Evolutionary conservation across 495 filamentous ascomycete genomes (phyloP), one percentile per base, ranked within the genome.

Genomic region (Astrothelium subdiscretum): DNA sequence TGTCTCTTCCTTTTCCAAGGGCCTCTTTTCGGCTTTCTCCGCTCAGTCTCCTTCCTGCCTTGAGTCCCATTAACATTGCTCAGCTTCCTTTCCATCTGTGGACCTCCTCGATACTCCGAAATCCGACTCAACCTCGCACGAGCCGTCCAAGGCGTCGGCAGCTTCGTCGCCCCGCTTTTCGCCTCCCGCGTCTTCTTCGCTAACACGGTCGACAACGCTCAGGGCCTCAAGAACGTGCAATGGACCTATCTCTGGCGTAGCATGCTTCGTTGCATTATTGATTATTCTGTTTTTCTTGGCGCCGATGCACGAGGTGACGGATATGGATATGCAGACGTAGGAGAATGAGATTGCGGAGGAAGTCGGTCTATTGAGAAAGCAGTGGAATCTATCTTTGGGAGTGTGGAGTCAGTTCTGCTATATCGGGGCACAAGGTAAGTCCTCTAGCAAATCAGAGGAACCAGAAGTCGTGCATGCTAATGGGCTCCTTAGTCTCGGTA

Each of bases 221-320:
- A 71, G 0, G 74, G 75, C 6, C 70, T 83, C 3, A 73, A 78
- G 66, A 78, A 76, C 31, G 87, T 91, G 24, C 88, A 91, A 70
- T 90, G 88, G 87, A 82, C 85, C 0, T 91, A 90, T 68, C 79
- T 90, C 0, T n/a, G 86, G 80, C 57, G 84, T 89, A 58, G 86
- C 86, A 0, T 40, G 54, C 38, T 72, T 72, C 59, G 68, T 72
- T 20, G 65, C 65, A 26, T 40, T 70, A 6, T 58, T 70, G 0
- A 62, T 62, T 1, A 38, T 68, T 31, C 58, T 70, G 3, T 72
- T 72, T 58, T 66, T 52, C 40, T 63, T 72, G 40, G 57, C 58
- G 5, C 59, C 63, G 20, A 79, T 83, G 38, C 82, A 81, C 11
- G 81, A 85, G 61, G 73, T 83, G 35, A 82, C 80, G 0, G 80